phyloP scores from a whole-genome alignment of 371 early-diverging fungal genomes.

The Blakeslea trispora region DNA sequence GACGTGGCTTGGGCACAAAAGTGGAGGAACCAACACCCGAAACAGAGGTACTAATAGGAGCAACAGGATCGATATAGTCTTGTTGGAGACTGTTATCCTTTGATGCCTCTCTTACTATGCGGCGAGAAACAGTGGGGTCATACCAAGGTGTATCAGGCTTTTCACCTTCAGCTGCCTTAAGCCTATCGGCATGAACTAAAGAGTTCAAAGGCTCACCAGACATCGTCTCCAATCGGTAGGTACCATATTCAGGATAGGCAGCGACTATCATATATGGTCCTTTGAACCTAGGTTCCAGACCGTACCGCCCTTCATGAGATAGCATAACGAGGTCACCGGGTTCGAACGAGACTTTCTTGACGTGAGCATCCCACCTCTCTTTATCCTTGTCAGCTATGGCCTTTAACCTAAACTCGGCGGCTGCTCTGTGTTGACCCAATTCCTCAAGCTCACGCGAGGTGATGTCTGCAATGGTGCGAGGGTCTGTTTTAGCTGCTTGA shows the following conservation, averaged over 20 bases:
- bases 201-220: slow-evolving; percentile 6
- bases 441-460: slow-evolving; percentile 1
- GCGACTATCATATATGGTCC: slow-evolving; percentile 4
- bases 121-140: slow-evolving; percentile 1
- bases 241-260: not conserved
- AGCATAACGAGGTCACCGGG: slow-evolving; percentile 4
- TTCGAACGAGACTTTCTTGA: slow-evolving; percentile 5
- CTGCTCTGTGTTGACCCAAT: not conserved
- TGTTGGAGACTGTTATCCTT: too few relatives aligned
- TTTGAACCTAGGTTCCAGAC: not conserved
- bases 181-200: slow-evolving; percentile 4
- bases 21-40: too few relatives aligned
- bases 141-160: not conserved
- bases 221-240: slow-evolving; percentile 3
- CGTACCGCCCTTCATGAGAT: not conserved
- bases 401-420: not conserved
- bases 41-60: too few relatives aligned
- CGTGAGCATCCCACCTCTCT: slow-evolving; percentile 1
- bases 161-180: slow-evolving; percentile 2
- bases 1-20: too few relatives aligned
- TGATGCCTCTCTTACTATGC: not conserved
- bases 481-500: not conserved
- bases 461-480: not conserved
- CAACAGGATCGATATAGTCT: too few relatives aligned
- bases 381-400: slow-evolving; percentile 3